A percentile compares a stretch with the other conserved stretches of the same genome.
phyloP scores from a whole-genome alignment of 805 yeast species.

The Candida nitratophila region DNA sequence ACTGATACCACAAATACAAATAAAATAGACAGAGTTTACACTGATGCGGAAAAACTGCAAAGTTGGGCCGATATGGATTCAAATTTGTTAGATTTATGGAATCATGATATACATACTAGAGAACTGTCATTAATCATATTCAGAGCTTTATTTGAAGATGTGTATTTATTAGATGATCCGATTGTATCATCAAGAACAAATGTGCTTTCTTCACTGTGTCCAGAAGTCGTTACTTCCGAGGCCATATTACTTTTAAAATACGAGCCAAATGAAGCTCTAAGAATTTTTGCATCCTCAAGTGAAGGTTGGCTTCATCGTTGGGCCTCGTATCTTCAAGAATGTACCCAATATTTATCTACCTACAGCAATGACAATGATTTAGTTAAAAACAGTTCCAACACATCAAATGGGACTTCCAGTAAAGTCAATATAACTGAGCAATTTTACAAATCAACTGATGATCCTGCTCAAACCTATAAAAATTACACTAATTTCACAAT shows the following conservation, averaged over 20 bases:
- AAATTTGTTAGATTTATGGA: constrained; percentile 72
- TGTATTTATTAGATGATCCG: constrained; percentile 86
- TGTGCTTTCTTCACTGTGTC: constrained; percentile 75
- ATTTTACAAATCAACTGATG: constrained; percentile 29
- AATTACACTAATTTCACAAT: constrained; percentile 39
- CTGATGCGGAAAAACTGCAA: constrained; percentile 44
- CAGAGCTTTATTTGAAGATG: constrained; percentile 87
- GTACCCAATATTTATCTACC: constrained; percentile 28
- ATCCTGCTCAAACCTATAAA: constrained; percentile 1
- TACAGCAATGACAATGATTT: constrained; percentile 2
- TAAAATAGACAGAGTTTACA: constrained; percentile 16
- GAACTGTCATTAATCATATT: constrained; percentile 74
- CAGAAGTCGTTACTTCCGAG: constrained; percentile 74
- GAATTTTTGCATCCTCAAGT: constrained; percentile 55
- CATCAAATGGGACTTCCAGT: background rate
- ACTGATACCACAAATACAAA: constrained; percentile 2
- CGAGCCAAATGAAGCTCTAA: constrained; percentile 57
- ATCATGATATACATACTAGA: constrained; percentile 50
- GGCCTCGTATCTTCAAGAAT: constrained; percentile 44
- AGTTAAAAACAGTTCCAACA: constrained; percentile 1
- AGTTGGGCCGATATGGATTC: constrained; percentile 90
- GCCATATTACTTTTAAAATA: constrained; percentile 54
- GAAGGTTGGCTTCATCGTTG: constrained; percentile 88
- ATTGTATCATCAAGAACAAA: constrained; percentile 74
- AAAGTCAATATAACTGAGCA: no score